Conservation (phyloP, 2,329 filamentous ascomycete species). For the Apiospora malaysiana region DNA sequence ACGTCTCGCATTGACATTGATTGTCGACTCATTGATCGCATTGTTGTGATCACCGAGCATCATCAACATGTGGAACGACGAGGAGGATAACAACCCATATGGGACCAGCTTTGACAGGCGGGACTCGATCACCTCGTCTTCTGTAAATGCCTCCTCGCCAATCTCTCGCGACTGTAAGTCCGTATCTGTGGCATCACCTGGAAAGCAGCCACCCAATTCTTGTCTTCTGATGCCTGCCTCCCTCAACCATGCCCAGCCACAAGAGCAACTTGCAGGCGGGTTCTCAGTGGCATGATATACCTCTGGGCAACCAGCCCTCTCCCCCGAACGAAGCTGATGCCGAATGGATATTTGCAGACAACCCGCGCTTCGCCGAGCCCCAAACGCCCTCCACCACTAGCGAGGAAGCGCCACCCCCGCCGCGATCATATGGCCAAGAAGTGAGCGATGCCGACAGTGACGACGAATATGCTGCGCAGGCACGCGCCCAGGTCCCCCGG, state of each 20-base stretch:
- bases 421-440: conserved; percentile 37
- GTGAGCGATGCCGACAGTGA: conserved; percentile 52
- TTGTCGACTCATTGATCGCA: conserved; percentile 17
- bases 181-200: conserved; percentile 26
- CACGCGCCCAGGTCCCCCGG: conserved; percentile 55
- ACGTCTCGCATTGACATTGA: neutral
- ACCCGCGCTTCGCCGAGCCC: conserved; percentile 66
- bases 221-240: neutral
- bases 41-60: conserved; percentile 4
- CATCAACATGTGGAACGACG: conserved; percentile 90
- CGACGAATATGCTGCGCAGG: conserved; percentile 50
- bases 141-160: conserved; percentile 69
- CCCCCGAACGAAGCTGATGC: conserved; percentile 46
- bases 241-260: neutral
- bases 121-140: conserved; percentile 76
- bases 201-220: neutral
- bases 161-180: conserved; percentile 62
- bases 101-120: conserved; percentile 87
- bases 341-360: conserved; percentile 54
- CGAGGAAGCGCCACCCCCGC: conserved; percentile 64
- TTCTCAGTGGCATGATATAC: conserved; percentile 13
- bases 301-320: conserved; percentile 13
- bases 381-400: conserved; percentile 75
- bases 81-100: conserved; percentile 93
- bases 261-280: neutral